These are phyloP conservation scores for Oryza officinalis DNA, from an alignment of 176 grass and related monocot species.

Conservation along the genomic window DNA sequence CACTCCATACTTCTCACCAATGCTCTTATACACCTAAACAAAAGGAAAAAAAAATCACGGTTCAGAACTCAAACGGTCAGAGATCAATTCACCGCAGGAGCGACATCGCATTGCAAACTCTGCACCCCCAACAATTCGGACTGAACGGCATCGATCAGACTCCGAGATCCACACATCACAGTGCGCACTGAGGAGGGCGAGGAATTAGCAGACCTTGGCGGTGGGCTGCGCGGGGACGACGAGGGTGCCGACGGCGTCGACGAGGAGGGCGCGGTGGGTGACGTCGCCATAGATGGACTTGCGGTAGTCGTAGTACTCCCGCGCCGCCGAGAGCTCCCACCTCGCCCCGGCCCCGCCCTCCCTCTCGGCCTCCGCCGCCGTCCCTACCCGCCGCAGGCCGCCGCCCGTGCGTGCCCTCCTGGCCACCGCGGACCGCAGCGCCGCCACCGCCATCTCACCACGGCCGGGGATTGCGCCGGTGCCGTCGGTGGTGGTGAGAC, in stretches of 20 bases:
- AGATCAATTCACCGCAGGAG: neutral
- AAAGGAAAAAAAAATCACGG: neutral
- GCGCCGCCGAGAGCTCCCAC: constrained; percentile 63
- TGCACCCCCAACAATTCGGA: neutral
- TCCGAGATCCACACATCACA: neutral
- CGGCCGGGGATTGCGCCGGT: neutral
- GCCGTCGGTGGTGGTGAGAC: neutral
- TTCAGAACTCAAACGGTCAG: neutral
- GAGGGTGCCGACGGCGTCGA: constrained; percentile 85
- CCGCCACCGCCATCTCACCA: neutral
- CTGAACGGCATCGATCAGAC: neutral
- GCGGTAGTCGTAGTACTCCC: constrained; percentile 81
- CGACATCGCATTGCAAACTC: neutral
- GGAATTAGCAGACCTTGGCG: constrained; percentile 51
- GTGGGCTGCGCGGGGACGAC: constrained; percentile 75
- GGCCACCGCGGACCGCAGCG: constrained; percentile 14
- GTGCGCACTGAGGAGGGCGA: neutral
- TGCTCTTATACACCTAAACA: constrained; percentile 69
- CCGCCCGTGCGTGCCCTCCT: neutral
- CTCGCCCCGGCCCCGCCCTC: neutral
- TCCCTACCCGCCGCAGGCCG: constrained; percentile 1
- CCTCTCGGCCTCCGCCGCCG: constrained; percentile 22
- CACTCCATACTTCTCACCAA: constrained; percentile 87
- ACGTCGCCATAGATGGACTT: constrained; percentile 77
- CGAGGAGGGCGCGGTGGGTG: constrained; percentile 78